These are phyloP conservation scores for Trichoderma oligosporum DNA, from an alignment of 2,329 filamentous ascomycete species.

Conservation along the genomic window DNA sequence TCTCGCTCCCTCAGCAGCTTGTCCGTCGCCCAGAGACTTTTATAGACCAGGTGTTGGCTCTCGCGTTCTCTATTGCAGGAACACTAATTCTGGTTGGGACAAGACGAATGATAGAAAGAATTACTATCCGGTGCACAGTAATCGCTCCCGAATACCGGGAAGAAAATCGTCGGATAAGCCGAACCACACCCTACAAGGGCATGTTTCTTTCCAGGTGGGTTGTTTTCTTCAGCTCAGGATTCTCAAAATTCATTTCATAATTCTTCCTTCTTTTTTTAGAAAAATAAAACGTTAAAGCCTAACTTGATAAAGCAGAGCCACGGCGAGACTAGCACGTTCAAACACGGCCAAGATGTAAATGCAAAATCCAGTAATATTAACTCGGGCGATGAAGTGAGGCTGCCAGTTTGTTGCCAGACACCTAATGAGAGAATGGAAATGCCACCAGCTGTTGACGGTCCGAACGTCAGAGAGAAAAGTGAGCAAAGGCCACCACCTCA, in stretches of 20 bases:
- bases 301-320: neutral
- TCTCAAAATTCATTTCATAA: neutral
- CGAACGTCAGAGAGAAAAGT: neutral
- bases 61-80: neutral
- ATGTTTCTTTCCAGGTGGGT: neutral
- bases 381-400: neutral
- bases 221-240: neutral
- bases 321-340: neutral
- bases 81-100: neutral
- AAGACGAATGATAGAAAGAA: neutral
- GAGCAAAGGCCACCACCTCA: neutral
- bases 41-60: neutral
- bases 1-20: neutral
- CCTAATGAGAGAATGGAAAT: neutral
- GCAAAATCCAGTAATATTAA: neutral
- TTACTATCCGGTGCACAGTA: neutral
- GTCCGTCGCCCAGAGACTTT: neutral
- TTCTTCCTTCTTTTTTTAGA: no score
- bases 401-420: neutral
- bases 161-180: neutral
- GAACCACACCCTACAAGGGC: neutral
- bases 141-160: neutral
- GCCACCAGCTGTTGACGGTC: conserved; percentile 7
- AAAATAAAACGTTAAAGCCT: neutral
- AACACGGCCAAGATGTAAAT: neutral